Percentiles rank a stretch among this genome's conserved stretches.
Conservation (phyloP, 148 eudicot genomes). For the Arbutus unedo region DNA sequence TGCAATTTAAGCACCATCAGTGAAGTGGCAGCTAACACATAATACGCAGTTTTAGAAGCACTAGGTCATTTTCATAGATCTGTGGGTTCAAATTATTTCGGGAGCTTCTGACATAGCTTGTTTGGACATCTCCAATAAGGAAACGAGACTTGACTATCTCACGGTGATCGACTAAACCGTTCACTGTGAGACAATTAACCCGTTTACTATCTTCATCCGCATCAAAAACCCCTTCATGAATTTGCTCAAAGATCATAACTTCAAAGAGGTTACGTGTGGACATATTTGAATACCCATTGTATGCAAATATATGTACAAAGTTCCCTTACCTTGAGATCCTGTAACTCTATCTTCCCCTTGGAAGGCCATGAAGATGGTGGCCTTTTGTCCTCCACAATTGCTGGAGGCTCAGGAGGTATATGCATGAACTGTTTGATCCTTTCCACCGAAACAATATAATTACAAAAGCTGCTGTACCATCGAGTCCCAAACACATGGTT, state of each 20-base stretch:
- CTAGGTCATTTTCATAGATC: neutral
- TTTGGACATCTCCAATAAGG: neutral
- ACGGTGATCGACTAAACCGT: neutral
- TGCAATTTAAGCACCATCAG: neutral
- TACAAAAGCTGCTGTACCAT: conserved; percentile 57
- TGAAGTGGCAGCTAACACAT: neutral
- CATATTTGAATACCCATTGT: neutral
- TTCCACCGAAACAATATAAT: conserved; percentile 60
- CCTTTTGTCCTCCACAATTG: conserved; percentile 39
- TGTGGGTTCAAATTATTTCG: neutral
- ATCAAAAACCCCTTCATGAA: neutral
- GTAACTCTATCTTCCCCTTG: conserved; percentile 43
- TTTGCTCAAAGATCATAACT: neutral
- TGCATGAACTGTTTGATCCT: conserved; percentile 74
- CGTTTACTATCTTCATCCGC: neutral
- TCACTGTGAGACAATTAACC: neutral
- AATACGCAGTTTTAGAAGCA: neutral
- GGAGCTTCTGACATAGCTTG: neutral
- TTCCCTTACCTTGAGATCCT: conserved; percentile 43
- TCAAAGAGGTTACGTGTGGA: neutral
- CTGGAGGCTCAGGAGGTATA: conserved; percentile 56
- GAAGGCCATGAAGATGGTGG: conserved; percentile 60
- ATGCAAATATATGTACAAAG: neutral
- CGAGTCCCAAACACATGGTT: conserved; percentile 52
- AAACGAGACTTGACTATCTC: neutral